A percentile compares a stretch with the other conserved stretches of the same genome.
phyloP scores from a whole-genome alignment of 2,329 filamentous ascomycete species.

The Claviceps paspali region DNA sequence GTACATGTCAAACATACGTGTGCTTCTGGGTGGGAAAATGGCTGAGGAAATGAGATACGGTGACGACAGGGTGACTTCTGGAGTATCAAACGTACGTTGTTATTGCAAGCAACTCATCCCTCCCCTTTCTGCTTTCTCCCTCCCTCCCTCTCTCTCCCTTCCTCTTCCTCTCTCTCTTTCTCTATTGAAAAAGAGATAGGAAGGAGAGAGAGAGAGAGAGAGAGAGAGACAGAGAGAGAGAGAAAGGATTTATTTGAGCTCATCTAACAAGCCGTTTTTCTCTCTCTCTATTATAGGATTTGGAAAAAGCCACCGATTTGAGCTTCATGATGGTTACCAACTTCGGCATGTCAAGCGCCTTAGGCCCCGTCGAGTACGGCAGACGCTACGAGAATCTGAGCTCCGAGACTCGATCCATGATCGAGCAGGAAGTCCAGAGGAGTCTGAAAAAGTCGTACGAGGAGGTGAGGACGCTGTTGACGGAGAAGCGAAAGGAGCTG shows the following conservation, averaged over 20 bases:
- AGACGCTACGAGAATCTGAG: conserved; percentile 71
- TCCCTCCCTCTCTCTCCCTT: too few species aligned
- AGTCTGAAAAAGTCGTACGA: conserved; percentile 68
- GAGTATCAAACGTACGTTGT: conserved; percentile 61
- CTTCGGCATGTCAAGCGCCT: conserved; percentile 73
- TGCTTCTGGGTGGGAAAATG: conserved; percentile 73
- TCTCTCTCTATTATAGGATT: conserved; percentile 40
- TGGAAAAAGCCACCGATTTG: conserved; percentile 64
- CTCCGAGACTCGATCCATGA: conserved; percentile 68
- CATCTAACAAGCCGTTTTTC: background rate
- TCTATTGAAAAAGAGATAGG: too few species aligned
- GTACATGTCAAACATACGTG: conserved; percentile 65
- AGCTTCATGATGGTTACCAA: conserved; percentile 80
- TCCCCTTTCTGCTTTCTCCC: too few species aligned
- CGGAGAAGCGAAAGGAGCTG: conserved; percentile 64
- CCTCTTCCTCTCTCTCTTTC: too few species aligned
- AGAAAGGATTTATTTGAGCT: too few species aligned
- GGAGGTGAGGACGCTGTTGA: conserved; percentile 57
- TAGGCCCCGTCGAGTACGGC: conserved; percentile 82
- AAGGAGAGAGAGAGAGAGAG: too few species aligned
- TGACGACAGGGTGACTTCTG: conserved; percentile 78
- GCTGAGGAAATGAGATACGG: conserved; percentile 88
- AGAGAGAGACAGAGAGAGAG: too few species aligned
- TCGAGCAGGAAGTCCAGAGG: conserved; percentile 77
- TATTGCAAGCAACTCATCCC: too few species aligned